Conservation (phyloP, 2,329 filamentous ascomycete genomes). For the Helicocarpus griseus region DNA sequence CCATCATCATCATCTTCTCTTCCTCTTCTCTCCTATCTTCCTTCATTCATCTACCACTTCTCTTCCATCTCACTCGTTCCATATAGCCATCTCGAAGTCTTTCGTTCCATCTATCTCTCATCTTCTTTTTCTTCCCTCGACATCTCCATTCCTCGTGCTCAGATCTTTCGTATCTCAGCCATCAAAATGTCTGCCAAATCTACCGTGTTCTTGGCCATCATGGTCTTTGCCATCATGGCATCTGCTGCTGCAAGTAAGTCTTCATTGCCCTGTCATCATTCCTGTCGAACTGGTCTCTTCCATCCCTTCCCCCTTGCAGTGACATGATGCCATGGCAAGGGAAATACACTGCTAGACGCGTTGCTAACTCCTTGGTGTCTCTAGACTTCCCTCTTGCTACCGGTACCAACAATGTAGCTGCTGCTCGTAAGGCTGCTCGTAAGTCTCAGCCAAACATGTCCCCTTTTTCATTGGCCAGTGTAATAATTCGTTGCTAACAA, state of each 20-base stretch:
- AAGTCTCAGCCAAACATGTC: background rate
- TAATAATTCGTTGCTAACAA: background rate
- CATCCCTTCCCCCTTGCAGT: background rate
- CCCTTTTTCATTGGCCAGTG: background rate
- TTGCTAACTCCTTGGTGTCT: background rate
- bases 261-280: background rate
- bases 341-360: background rate
- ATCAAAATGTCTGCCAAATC: conserved; percentile 11
- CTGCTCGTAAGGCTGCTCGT: background rate
- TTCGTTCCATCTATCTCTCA: conserved; percentile 5
- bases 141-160: conserved; percentile 1
- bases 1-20: background rate
- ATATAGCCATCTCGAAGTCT: background rate
- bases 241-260: conserved; percentile 16
- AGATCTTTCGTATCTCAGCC: background rate
- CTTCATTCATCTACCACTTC: background rate
- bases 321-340: background rate
- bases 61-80: conserved; percentile 5
- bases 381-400: background rate
- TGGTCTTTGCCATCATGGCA: conserved; percentile 14
- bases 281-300: background rate
- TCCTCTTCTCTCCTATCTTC: conserved; percentile 2
- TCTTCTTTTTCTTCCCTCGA: conserved; percentile 2
- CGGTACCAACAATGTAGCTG: no score
- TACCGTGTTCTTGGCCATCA: conserved; percentile 15